Evolutionary conservation across 768 basidiomycete genomes (phyloP).

Genomic region (Cantharellus cinnabarinus): DNA sequence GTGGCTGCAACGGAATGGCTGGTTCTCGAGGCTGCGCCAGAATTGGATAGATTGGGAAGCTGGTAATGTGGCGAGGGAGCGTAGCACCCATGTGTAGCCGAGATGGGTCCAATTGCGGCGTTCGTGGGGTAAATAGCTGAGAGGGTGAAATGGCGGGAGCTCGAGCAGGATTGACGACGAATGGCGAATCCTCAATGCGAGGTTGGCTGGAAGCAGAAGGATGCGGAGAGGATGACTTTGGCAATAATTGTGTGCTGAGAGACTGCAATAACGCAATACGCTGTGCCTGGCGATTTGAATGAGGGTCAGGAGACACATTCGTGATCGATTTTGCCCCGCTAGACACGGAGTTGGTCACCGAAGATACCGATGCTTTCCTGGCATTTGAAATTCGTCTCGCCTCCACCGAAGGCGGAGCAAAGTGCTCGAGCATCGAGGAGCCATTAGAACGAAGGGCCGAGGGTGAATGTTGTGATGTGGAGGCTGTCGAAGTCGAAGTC

Average conservation of each 20-base stretch:
- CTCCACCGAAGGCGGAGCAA: neutral
- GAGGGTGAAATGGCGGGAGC: neutral
- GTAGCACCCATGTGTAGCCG: no score
- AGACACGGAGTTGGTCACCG: neutral
- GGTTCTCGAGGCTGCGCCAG: no score
- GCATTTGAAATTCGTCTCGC: neutral
- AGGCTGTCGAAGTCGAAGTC: neutral
- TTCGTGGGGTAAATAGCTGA: no score
- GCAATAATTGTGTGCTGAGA: conserved; percentile 53
- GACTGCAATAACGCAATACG: conserved; percentile 52
- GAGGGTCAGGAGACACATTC: neutral
- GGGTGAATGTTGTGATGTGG: neutral
- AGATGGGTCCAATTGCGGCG: no score
- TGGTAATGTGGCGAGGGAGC: no score
- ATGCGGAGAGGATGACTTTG: conserved; percentile 25
- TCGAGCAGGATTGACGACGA: neutral
- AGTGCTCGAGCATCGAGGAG: neutral
- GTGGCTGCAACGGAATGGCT: no score
- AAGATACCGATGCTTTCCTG: conserved; percentile 11
- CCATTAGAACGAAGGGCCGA: neutral
- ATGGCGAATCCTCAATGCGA: neutral
- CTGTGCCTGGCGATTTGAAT: conserved; percentile 14
- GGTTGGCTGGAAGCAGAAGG: neutral
- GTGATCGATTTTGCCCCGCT: neutral
- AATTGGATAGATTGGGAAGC: no score